Base-by-base conservation (phyloP, 2,329 filamentous ascomycete species). In the Colletotrichum sp. region DNA sequence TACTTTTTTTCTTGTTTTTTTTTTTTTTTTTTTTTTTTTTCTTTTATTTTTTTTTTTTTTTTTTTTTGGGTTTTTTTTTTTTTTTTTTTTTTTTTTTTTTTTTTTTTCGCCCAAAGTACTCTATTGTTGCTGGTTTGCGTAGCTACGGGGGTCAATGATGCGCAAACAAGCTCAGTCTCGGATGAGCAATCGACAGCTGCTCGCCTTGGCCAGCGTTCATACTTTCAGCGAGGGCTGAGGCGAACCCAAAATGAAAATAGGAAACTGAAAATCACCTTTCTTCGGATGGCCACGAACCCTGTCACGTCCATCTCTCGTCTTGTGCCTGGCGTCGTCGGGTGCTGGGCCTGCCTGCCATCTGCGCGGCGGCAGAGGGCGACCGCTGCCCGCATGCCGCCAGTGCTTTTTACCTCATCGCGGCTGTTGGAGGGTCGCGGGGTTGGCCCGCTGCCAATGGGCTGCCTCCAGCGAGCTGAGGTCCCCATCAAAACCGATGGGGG, bases 371-470 rank as follows among this genome's bases (percentile, higher is more conserved):
- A 60, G 66, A 71, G 8, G 18, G 36, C 6, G 24, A 48, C n/a
- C 43, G 36, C 36, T 39, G 36, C 36, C 36, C 36, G n/a, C 43
- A 48, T 21, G 43, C 43, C 43, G 10, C 43, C 43, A 48, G 43
- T 48, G n/a, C n/a, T 48, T 39, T 43, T 43, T 28, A 66, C 24
- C 67, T 70, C 67, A 70, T 59, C 67, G 36, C 57, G 57, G 67
- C 67, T 48, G 36, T 26, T 61, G 57, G 72, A 67, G 64, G 34
- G 48, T 32, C 68, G 57, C 65, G 74, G 70, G 64, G 64, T 65
- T 65, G 71, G 60, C 68, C 74, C 71, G 74, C 65, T 60, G 64
- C 70, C 70, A 73, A 74, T 76, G 59, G 70, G 70, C 64, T 68
- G 71, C 74, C 70, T 69, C 63, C 64, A 52, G 59, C 43, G 28